A percentile compares a stretch with the other conserved stretches of the same genome.
These are phyloP conservation scores for Tanacetum coccineum DNA, from an alignment of 129 eudicot species.

Conservation along the genomic window DNA sequence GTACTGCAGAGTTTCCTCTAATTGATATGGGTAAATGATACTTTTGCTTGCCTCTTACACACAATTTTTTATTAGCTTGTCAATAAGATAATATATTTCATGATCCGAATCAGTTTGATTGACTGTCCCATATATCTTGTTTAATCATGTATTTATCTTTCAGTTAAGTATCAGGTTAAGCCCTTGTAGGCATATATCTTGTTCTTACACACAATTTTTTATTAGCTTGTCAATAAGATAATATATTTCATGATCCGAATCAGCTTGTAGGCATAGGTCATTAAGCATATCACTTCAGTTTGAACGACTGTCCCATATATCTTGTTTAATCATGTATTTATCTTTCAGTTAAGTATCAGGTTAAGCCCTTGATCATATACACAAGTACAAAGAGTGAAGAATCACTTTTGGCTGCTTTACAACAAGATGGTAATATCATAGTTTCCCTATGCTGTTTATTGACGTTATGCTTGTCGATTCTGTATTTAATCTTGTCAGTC, in stretches of 20 bases:
- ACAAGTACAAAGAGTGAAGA: slow-evolving; percentile 92
- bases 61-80: neutral
- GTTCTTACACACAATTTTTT: slow-evolving; percentile 6
- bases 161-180: no score
- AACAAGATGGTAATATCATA: slow-evolving; percentile 49
- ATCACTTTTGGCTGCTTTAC: slow-evolving; percentile 72
- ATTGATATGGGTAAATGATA: slow-evolving; percentile 66
- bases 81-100: neutral
- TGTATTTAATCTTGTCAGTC: slow-evolving; percentile 19
- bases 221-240: slow-evolving; percentile 5
- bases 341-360: slow-evolving; percentile 85
- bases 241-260: neutral
- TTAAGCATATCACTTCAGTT: slow-evolving; percentile 7
- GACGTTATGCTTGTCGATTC: slow-evolving; percentile 3
- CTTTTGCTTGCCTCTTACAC: slow-evolving; percentile 7
- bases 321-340: slow-evolving; percentile 13
- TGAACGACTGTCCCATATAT: slow-evolving; percentile 1
- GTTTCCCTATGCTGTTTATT: slow-evolving; percentile 23
- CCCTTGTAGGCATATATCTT: no score
- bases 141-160: no score
- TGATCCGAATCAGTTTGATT: no score
- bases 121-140: no score
- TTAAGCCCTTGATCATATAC: slow-evolving; percentile 75
- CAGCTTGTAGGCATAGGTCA: neutral
- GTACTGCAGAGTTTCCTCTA: slow-evolving; percentile 56